Evolutionary conservation across 805 yeast species (phyloP), one percentile per base, ranked within the genome.

Genomic region (Pichia rugopelliculosa): DNA sequence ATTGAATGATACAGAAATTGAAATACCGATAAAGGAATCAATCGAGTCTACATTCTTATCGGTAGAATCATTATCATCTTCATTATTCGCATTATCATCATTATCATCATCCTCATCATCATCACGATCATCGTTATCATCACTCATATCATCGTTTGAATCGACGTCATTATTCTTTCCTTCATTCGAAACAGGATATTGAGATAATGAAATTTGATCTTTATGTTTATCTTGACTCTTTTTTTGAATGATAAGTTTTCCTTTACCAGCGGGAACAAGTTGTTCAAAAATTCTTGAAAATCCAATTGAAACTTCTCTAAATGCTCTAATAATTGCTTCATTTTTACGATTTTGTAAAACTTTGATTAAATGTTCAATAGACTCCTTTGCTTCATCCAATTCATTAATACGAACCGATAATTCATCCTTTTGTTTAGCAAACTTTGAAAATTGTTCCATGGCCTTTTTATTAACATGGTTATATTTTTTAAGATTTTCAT

Each of bases 381-480:
- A 80, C 4, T 65, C 74, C 47, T 79, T 81, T 1, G 96, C 87
- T 37, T 69, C 72, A 22, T 78, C 84, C 34, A 91, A 71, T 52
- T 87, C 96, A 17, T 68, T 68, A 34, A 85, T 75, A 56, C 97
- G 79, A 22, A 67, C 69, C 0, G 74, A 73, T 49, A 91, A 69
- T 5, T 80, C 84, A 42, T 78, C 82, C 46, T 84, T 73, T 62
- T 90, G 93, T 49, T 75, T 79, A 18, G 84, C 77, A 60, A 88
- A 89, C 37, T 78, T 80, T 43, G 73, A 67, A 59, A 75, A 87
- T 59, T 90, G 96, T 56, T 90, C 97, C 54, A 85, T 70, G 0
- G 98, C 96, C 59, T 88, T 87, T 61, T 84, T 85, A 67, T 91
- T 91, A 43, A 93, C 85, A 62, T 88, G 95, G 22, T 78, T 76